phyloP scores from a whole-genome alignment of 257 asterid species.

The Phtheirospermum japonicum region DNA sequence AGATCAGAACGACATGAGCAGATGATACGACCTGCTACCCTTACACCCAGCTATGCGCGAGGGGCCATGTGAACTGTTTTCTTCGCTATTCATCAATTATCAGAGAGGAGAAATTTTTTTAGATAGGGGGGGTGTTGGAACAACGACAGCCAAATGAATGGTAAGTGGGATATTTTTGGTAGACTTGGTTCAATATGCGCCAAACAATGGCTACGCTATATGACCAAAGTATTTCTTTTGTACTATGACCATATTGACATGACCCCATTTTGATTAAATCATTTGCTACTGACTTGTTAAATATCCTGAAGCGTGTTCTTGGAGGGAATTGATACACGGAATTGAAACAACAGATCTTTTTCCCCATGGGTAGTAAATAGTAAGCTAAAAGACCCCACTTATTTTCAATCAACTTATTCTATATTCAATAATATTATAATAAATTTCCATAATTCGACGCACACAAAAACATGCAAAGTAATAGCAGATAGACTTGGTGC shows the following conservation, averaged over 20 bases:
- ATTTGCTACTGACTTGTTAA: not conserved
- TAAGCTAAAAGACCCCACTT: no score
- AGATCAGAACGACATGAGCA: no score
- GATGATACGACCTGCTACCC: no score
- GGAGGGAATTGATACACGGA: not conserved
- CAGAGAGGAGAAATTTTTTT: not conserved
- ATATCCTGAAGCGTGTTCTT: not conserved
- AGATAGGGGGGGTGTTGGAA: conserved; percentile 25
- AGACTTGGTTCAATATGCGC: conserved; percentile 34
- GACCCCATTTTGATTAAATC: conserved; percentile 13
- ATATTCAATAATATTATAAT: no score
- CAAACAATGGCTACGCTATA: conserved; percentile 26
- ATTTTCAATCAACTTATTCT: no score
- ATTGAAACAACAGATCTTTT: no score
- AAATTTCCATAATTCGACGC: no score
- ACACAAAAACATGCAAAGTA: no score
- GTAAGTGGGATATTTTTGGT: conserved; percentile 23
- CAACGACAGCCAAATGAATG: conserved; percentile 40
- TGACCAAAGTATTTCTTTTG: no score
- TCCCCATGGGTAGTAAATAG: no score
- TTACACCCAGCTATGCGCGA: no score
- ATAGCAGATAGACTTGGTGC: no score
- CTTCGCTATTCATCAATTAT: not conserved
- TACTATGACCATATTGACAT: conserved; percentile 27
- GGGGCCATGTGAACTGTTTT: not conserved